Conservation (phyloP, 176 grass and related monocot genomes). For the Oryza longistaminata region DNA sequence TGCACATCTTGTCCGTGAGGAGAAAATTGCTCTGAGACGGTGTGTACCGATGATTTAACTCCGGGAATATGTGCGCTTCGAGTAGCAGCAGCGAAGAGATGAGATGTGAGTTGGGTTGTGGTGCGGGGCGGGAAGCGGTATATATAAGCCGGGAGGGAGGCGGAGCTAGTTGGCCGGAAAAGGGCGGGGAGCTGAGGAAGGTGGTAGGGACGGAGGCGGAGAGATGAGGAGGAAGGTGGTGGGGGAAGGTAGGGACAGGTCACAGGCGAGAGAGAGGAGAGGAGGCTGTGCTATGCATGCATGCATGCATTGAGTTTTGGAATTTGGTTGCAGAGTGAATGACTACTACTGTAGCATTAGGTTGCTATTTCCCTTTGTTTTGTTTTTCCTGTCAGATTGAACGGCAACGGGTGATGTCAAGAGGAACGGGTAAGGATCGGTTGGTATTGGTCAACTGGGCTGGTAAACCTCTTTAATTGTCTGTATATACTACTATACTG, state of each 20-base stretch:
- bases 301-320: not conserved
- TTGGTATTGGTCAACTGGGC: not conserved
- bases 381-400: not conserved
- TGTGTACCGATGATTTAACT: constrained; percentile 30
- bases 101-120: constrained; percentile 5
- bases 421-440: not conserved
- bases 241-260: constrained; percentile 28
- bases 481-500: not conserved
- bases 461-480: constrained; percentile 3
- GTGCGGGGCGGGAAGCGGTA: constrained; percentile 19
- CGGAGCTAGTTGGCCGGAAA: constrained; percentile 12
- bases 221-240: constrained; percentile 18
- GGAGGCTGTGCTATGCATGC: not conserved
- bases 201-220: constrained; percentile 10
- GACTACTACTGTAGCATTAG: not conserved
- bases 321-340: not conserved
- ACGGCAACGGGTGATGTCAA: not conserved
- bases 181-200: constrained; percentile 30
- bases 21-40: not conserved
- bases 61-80: constrained; percentile 30
- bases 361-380: constrained; percentile 6
- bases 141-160: constrained; percentile 51
- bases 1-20: constrained; percentile 62
- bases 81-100: constrained; percentile 40
- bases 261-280: constrained; percentile 10